Base-by-base conservation (phyloP, 179 eudicot genomes). In the Silene noctiflora region DNA sequence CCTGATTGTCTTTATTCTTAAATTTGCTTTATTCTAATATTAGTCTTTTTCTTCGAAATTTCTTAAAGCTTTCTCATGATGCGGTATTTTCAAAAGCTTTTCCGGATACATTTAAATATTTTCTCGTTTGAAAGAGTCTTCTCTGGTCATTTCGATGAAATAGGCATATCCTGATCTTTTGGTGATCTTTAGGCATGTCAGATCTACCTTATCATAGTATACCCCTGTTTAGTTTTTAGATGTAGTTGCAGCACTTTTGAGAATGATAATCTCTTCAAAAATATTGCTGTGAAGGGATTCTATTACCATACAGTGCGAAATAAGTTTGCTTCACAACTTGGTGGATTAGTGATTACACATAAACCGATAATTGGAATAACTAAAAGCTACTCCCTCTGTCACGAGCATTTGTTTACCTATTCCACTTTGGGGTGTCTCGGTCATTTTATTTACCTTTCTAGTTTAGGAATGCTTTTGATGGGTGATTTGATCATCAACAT, bases 101-200 rank as follows among this genome's bases (percentile, higher is more conserved):
- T 31, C 20, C 0, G 66, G 66, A 24, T 22, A 20, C 4, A 61
- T 20, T 61, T 56, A 48, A 12, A 11, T 48, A 48, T 48, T 48
- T 14, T 14, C 55, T 48, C 55, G 4, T 48, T 11, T 48, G 55
- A 48, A 48, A 48, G 14, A 51, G 56, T 51, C n/a, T 51, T 12
- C 56, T 51, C 42, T 51, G 16, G 16, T 51, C 56, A 59, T 21
- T 59, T 9, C 20, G 42, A 9, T 20, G 9, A n/a, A n/a, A n/a
- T 19, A n/a, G 10, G 63, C 24, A 19, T 59, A 59, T 59, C 63
- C 24, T 59, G 12, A 59, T 59, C 63, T 59, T 59, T 59, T 59
- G 22, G 63, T n/a, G 63, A 19, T 20, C 24, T 21, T 59, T 59
- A n/a, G 63, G 56, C 63, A 59, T 59, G 63, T 59, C 63, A 59